Evolutionary conservation across 2,329 filamentous ascomycete species (phyloP).

Genomic region (Albophoma yamanashiensis): DNA sequence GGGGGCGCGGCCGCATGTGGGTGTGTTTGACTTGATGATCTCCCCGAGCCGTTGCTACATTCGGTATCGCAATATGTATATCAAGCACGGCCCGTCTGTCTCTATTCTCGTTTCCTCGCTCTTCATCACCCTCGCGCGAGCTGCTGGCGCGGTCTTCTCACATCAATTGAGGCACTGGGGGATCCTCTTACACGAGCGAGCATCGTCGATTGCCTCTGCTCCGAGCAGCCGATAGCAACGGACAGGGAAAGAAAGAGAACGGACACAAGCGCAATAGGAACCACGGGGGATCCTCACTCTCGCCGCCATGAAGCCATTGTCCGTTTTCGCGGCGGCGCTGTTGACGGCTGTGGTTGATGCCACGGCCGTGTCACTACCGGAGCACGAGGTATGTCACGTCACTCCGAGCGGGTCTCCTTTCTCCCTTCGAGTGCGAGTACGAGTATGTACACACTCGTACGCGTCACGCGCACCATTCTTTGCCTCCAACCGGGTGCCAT

Average conservation of each 20-base stretch:
- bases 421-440: background rate
- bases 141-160: background rate
- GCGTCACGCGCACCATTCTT: background rate
- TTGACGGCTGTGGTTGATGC: slow-evolving; percentile 19
- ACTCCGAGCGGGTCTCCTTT: background rate
- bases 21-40: background rate
- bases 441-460: too few species aligned
- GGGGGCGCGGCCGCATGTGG: background rate
- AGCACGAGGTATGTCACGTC: background rate
- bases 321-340: slow-evolving; percentile 18
- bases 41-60: background rate
- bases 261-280: background rate
- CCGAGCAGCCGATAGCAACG: background rate
- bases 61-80: background rate
- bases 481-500: background rate
- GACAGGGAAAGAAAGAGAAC: background rate
- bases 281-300: background rate
- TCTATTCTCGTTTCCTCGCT: background rate
- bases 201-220: background rate
- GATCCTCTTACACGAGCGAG: background rate
- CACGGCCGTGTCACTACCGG: slow-evolving; percentile 4
- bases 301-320: slow-evolving; percentile 21
- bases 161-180: background rate
- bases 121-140: background rate
- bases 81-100: background rate